Conservation (phyloP, 306 rosid species). For the Coriaria nepalensis region DNA sequence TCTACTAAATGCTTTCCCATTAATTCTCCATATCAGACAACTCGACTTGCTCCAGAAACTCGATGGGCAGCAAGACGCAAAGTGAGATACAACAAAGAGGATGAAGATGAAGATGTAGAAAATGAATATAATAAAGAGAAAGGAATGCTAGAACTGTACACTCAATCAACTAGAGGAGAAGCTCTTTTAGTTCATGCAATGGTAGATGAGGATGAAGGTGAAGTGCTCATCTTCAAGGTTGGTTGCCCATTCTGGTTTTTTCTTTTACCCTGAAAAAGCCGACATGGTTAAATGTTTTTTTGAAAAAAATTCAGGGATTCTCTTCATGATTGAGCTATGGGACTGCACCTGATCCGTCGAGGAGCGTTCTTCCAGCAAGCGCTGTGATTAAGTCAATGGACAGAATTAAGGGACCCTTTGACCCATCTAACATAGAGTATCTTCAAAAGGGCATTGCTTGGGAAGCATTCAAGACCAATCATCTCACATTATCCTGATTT, state of each 20-base stretch:
- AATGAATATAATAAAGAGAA: conserved; percentile 52
- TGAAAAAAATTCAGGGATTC: conserved; percentile 47
- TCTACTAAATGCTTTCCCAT: no score
- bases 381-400: conserved; percentile 56
- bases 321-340: conserved; percentile 61
- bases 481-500: conserved; percentile 4
- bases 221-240: conserved; percentile 83
- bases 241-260: not conserved
- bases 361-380: conserved; percentile 57
- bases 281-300: no score
- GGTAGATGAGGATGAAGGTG: conserved; percentile 44
- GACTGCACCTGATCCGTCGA: conserved; percentile 71
- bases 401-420: conserved; percentile 72
- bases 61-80: conserved; percentile 41
- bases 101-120: conserved; percentile 28
- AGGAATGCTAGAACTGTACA: conserved; percentile 47
- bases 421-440: conserved; percentile 64
- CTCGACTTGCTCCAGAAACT: not conserved
- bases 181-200: conserved; percentile 60
- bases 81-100: conserved; percentile 35
- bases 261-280: not conserved
- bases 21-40: no score
- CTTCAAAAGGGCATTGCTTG: conserved; percentile 47
- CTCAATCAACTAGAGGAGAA: conserved; percentile 49
- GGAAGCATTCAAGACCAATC: conserved; percentile 41